Percentiles rank a stretch among this genome's conserved stretches.
Evolutionary conservation across 495 filamentous ascomycete species (phyloP).

Genomic region (Hyaloscypha bicolor): DNA sequence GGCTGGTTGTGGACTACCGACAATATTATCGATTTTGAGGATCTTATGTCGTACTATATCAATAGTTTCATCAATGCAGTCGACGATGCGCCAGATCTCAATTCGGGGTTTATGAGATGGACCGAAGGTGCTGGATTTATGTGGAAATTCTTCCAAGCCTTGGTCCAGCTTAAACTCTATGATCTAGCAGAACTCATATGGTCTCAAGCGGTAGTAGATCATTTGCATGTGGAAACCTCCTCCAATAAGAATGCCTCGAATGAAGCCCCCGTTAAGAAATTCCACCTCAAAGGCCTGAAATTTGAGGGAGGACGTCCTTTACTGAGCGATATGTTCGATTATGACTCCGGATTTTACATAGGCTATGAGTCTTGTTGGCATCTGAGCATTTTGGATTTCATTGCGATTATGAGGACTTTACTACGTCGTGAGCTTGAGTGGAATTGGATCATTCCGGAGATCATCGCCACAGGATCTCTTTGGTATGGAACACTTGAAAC

Average conservation of each 20-base stretch:
- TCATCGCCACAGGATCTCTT: background rate
- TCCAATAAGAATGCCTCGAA: background rate
- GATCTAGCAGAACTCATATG: constrained; percentile 1
- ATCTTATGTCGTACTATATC: background rate
- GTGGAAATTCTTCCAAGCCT: background rate
- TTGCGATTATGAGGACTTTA: background rate
- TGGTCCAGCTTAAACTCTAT: background rate
- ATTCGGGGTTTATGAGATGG: constrained; percentile 1
- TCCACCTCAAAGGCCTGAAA: background rate
- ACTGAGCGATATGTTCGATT: background rate
- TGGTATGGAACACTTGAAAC: background rate
- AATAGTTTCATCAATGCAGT: background rate
- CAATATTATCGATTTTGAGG: background rate
- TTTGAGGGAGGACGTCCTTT: constrained; percentile 2
- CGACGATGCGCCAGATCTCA: constrained; percentile 2
- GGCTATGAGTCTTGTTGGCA: background rate
- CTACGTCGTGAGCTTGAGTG: constrained; percentile 1
- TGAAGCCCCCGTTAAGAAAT: constrained; percentile 1
- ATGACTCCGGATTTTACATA: background rate
- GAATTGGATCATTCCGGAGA: constrained; percentile 1
- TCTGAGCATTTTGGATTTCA: background rate
- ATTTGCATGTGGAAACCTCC: background rate
- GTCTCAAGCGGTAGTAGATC: background rate
- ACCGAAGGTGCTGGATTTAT: background rate
- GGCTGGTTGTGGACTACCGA: background rate